Percentiles rank a stretch among this genome's conserved stretches.
Conservation (phyloP, 225 moss, liverwort and hornwort species). For the Takakia lepidozioides region DNA sequence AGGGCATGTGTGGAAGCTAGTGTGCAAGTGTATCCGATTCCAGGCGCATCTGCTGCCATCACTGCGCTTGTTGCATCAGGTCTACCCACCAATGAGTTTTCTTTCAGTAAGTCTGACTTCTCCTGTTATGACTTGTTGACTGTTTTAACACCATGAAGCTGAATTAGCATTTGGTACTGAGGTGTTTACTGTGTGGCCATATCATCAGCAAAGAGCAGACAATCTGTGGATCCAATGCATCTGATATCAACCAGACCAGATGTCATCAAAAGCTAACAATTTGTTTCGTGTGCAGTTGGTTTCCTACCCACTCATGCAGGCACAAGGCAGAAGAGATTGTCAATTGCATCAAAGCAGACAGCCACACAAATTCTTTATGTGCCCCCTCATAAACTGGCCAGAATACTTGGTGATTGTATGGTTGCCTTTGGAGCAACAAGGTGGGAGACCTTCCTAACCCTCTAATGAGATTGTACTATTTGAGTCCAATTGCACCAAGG, state of each 20-base stretch:
- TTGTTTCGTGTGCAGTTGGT: constrained; percentile 53
- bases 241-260: too few species aligned
- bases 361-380: constrained; percentile 87
- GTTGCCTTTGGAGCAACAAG: constrained; percentile 70
- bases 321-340: constrained; percentile 51
- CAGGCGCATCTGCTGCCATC: constrained; percentile 86
- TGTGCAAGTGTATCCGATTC: constrained; percentile 76
- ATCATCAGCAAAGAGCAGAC: too few species aligned
- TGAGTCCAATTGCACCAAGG: too few species aligned
- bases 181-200: too few species aligned
- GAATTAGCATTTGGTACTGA: too few species aligned
- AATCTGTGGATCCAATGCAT: too few species aligned
- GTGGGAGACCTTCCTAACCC: too few species aligned
- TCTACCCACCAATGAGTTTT: constrained; percentile 80
- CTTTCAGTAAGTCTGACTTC: constrained; percentile 71
- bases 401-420: constrained; percentile 58
- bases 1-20: constrained; percentile 81
- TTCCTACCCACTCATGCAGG: constrained; percentile 67
- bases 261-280: too few species aligned
- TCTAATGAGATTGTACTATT: too few species aligned
- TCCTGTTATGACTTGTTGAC: too few species aligned
- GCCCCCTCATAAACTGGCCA: constrained; percentile 83
- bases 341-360: constrained; percentile 53
- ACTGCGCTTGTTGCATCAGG: constrained; percentile 94
- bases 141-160: too few species aligned